phyloP scores from a whole-genome alignment of 2,329 filamentous ascomycete species.

The Alternaria panax region DNA sequence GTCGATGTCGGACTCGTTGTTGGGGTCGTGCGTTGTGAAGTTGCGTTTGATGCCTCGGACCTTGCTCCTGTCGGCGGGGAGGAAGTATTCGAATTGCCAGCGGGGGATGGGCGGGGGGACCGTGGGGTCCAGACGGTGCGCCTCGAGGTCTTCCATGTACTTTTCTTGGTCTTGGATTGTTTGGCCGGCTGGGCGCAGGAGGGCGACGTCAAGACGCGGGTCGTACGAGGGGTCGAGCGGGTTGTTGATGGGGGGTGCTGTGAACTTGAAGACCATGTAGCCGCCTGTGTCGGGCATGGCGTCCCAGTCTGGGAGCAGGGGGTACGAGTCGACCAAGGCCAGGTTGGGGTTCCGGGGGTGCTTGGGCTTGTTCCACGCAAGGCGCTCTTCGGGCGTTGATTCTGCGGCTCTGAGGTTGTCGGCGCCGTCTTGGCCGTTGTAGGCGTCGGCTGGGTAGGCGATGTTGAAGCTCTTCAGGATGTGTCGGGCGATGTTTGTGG shows the following conservation, averaged over 20 bases:
- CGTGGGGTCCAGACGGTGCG: conserved; percentile 56
- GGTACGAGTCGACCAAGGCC: conserved; percentile 66
- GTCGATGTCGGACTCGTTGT: conserved; percentile 54
- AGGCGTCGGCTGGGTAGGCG: conserved; percentile 68
- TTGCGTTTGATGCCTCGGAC: conserved; percentile 63
- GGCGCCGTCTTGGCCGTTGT: conserved; percentile 71
- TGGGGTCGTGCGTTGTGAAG: conserved; percentile 61
- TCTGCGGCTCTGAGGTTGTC: conserved; percentile 62
- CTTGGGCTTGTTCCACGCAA: conserved; percentile 66
- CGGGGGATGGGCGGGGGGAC: conserved; percentile 61
- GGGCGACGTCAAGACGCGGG: conserved; percentile 64
- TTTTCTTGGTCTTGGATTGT: conserved; percentile 60
- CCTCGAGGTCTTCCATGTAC: conserved; percentile 56
- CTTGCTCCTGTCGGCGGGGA: conserved; percentile 59
- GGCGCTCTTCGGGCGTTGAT: conserved; percentile 61
- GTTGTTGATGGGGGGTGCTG: conserved; percentile 63
- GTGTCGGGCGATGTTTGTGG: conserved; percentile 66
- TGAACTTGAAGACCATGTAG: conserved; percentile 68
- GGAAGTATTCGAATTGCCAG: conserved; percentile 67
- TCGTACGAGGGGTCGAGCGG: conserved; percentile 60
- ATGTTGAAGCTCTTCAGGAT: conserved; percentile 71
- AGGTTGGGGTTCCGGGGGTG: conserved; percentile 66
- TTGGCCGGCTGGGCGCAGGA: conserved; percentile 63
- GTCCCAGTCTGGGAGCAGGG: conserved; percentile 67
- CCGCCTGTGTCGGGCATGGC: conserved; percentile 65